Conservation (phyloP, 306 rosid species). For the Rosa chinensis region DNA sequence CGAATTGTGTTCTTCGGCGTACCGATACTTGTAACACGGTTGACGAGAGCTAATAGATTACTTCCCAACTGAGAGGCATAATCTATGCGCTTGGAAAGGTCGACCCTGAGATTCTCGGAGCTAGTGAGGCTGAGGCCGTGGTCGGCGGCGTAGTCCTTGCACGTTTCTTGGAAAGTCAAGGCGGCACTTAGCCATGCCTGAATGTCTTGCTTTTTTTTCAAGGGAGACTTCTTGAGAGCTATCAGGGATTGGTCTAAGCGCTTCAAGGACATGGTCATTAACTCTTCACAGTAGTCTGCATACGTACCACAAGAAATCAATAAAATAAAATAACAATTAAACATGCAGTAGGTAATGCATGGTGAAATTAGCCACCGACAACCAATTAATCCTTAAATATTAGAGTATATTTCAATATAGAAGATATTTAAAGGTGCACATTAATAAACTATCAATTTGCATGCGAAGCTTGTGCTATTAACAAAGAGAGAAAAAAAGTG, state of each 20-base stretch:
- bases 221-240: slow-evolving; percentile 31
- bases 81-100: slow-evolving; percentile 36
- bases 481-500: too few species aligned
- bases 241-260: slow-evolving; percentile 36
- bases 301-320: too few species aligned
- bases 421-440: too few species aligned
- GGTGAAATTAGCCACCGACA: not conserved
- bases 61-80: slow-evolving; percentile 43
- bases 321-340: not conserved
- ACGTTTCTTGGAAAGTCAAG: slow-evolving; percentile 47
- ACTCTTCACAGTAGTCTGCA: slow-evolving; percentile 43
- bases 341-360: not conserved
- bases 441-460: too few species aligned
- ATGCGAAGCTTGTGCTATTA: too few species aligned
- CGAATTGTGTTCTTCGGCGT: not conserved
- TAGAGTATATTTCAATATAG: too few species aligned
- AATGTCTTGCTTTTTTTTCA: slow-evolving; percentile 39
- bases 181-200: slow-evolving; percentile 63
- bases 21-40: slow-evolving; percentile 17
- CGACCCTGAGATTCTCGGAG: not conserved
- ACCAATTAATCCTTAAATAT: too few species aligned
- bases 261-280: slow-evolving; percentile 42
- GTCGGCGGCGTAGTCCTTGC: slow-evolving; percentile 36
- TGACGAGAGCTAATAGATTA: slow-evolving; percentile 46
- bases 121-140: not conserved